Base-by-base conservation (phyloP, 1,284 basidiomycete genomes). In the Testicularia cyperi region DNA sequence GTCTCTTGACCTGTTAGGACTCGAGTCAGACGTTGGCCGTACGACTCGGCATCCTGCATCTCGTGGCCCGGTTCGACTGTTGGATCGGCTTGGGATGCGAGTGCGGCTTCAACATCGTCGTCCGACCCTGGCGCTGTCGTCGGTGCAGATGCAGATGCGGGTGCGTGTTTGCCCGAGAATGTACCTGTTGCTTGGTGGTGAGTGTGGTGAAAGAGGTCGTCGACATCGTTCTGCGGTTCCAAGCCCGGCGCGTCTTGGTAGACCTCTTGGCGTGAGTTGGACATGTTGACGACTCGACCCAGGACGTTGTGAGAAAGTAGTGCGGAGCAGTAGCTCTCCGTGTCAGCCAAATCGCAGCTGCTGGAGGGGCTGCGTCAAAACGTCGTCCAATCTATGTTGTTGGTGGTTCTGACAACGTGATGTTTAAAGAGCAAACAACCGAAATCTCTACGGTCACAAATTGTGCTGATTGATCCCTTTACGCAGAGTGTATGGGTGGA, bases 191-290 rank as follows among this genome's bases (percentile, higher is more conserved):
- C 18, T 18, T 18, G 12, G 21, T 41, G 23, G 37, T 58, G 45
- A 5, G 36, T 24, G 23, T 48, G 49, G 14, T 32, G 29, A 7
- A 53, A 44, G 2, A 45, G n/a, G n/a, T n/a, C n/a, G n/a, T n/a
- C n/a, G n/a, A 52, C 51, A 18, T 60, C 49, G 24, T 42, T 38
- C 16, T 61, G 48, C 21, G 12, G 36, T 7, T 61, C 57, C 5
- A 61, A 32, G 10, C 57, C 57, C 9, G 51, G 57, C 18, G 57
- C 49, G n/a, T 61, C 46, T 31, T 61, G 51, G 20, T 54, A 61
- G 15, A 58, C 19, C 15, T 14, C 16, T 5, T 30, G 28, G 28
- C n/a, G n/a, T n/a, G n/a, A n/a, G n/a, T n/a, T n/a, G n/a, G n/a
- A n/a, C n/a, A n/a, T n/a, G n/a, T n/a, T n/a, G n/a, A n/a, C n/a